A percentile compares a stretch with the other conserved stretches of the same genome.
phyloP scores from a whole-genome alignment of 1,284 basidiomycete genomes.

The Lentinus polychrous region DNA sequence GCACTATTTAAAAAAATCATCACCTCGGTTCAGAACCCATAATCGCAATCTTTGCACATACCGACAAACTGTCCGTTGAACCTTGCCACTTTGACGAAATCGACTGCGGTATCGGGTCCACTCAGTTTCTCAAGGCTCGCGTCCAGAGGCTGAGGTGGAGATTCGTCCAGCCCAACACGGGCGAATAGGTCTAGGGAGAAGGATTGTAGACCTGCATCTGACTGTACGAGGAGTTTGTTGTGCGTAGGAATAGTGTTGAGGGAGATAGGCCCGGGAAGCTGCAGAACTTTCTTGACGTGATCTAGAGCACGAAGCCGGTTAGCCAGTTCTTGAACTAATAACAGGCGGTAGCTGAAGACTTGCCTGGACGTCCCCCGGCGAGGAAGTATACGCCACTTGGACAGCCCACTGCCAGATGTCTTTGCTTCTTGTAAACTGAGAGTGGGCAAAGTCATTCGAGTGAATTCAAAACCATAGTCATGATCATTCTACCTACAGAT shows the following conservation, averaged over 20 bases:
- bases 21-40: too few species aligned
- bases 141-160: constrained; percentile 38
- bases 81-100: constrained; percentile 52
- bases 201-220: constrained; percentile 48
- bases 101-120: constrained; percentile 40
- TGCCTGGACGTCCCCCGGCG: constrained; percentile 43
- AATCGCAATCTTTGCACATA: constrained; percentile 22
- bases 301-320: constrained; percentile 36
- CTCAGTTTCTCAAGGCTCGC: constrained; percentile 53
- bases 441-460: not conserved
- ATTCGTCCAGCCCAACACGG: constrained; percentile 44
- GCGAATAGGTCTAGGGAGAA: constrained; percentile 67
- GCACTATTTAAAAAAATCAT: constrained; percentile 37
- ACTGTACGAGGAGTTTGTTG: constrained; percentile 62
- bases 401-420: constrained; percentile 48
- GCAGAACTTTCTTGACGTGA: constrained; percentile 44
- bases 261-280: constrained; percentile 38
- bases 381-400: constrained; percentile 61
- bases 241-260: constrained; percentile 52
- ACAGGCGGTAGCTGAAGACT: constrained; percentile 9
- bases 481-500: constrained; percentile 44
- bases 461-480: too few species aligned
- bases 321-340: constrained; percentile 30
- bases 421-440: not conserved
- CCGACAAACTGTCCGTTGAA: constrained; percentile 46